Conservation (phyloP, 164 flowering plant species). For the Sextonia rubra region DNA sequence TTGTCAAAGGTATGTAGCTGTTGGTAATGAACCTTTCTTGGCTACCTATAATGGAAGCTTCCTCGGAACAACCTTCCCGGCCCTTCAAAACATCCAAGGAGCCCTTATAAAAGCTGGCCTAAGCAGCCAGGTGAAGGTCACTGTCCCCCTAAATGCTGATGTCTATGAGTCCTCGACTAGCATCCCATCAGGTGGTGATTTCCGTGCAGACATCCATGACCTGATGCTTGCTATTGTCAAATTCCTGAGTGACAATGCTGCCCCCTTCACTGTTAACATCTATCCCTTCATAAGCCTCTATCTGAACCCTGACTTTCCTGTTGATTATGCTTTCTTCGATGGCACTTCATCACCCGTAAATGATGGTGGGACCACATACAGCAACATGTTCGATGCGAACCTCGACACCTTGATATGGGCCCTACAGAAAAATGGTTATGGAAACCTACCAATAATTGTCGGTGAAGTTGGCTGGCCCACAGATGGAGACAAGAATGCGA, state of each 20-base stretch:
- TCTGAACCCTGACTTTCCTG: constrained; percentile 62
- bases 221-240: constrained; percentile 61
- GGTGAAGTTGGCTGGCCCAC: constrained; percentile 98
- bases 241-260: constrained; percentile 62
- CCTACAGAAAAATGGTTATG: constrained; percentile 65
- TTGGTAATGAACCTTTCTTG: constrained; percentile 91
- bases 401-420: constrained; percentile 83
- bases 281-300: constrained; percentile 92
- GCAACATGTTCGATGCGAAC: constrained; percentile 89
- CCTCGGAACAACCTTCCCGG: constrained; percentile 68
- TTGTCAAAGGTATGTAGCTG: constrained; percentile 74
- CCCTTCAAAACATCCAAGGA: constrained; percentile 70
- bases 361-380: constrained; percentile 50
- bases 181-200: constrained; percentile 80
- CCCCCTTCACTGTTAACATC: constrained; percentile 79
- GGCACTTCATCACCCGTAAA: constrained; percentile 44
- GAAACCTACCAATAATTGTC: constrained; percentile 62
- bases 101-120: constrained; percentile 79
- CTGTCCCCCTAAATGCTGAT: constrained; percentile 77
- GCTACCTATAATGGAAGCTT: constrained; percentile 69
- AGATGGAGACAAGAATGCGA: constrained; percentile 79
- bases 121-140: constrained; percentile 55
- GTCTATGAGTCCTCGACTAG: constrained; percentile 46
- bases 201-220: constrained; percentile 69
- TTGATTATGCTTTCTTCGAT: constrained; percentile 86